Conservation (phyloP, 1,284 basidiomycete genomes). For the Waitea zeae region DNA sequence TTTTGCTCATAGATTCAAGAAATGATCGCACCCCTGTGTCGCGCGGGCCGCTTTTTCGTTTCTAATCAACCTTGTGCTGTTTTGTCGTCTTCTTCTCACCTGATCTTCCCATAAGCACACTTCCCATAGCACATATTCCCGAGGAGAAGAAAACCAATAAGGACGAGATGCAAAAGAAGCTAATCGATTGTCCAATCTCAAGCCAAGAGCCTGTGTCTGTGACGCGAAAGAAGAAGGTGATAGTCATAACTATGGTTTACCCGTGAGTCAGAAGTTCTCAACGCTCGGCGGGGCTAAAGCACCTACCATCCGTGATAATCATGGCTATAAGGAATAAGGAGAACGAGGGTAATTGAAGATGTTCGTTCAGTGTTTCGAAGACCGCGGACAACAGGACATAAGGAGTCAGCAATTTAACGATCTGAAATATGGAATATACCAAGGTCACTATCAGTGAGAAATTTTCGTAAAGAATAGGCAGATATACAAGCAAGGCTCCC, state of each 20-base stretch:
- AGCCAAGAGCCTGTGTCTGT: slow-evolving; percentile 76
- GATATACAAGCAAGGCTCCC: slow-evolving; percentile 47
- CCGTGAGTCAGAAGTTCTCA: slow-evolving; percentile 4
- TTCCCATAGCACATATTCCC: slow-evolving; percentile 53
- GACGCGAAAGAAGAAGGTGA: slow-evolving; percentile 75
- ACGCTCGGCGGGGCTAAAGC: slow-evolving; percentile 1
- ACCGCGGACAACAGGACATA: slow-evolving; percentile 58
- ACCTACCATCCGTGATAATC: slow-evolving; percentile 54
- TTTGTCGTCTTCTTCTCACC: too few relatives aligned
- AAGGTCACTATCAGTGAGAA: not conserved
- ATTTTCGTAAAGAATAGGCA: not conserved
- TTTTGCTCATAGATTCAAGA: too few relatives aligned
- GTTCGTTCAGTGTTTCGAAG: slow-evolving; percentile 51
- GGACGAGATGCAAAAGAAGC: slow-evolving; percentile 77
- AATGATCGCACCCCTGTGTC: too few relatives aligned
- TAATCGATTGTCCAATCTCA: slow-evolving; percentile 81
- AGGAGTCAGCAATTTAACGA: slow-evolving; percentile 74
- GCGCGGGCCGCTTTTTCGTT: too few relatives aligned
- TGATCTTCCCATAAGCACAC: slow-evolving; percentile 54
- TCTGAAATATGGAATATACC: slow-evolving; percentile 18
- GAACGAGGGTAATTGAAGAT: slow-evolving; percentile 53
- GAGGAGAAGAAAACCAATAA: slow-evolving; percentile 67
- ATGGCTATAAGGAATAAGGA: slow-evolving; percentile 63
- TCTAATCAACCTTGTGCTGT: too few relatives aligned
- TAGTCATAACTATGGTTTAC: slow-evolving; percentile 54